Conservation (phyloP, 1,139 yeast species). For the Pneumocystis murina region DNA sequence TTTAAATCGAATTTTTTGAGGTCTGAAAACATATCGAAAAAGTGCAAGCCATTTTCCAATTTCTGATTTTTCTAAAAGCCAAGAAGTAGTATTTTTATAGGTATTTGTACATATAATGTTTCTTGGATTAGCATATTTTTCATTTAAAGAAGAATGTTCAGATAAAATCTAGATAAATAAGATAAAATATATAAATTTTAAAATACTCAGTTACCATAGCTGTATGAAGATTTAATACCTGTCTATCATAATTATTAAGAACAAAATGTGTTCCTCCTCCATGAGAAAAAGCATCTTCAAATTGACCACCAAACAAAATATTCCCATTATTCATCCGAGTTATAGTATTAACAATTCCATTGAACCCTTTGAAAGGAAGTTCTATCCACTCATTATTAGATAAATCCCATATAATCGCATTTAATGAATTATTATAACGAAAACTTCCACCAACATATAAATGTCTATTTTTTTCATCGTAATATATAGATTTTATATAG, state of each 20-base stretch:
- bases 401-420: constrained; percentile 55
- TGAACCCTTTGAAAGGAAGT: constrained; percentile 69
- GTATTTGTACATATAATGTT: constrained; percentile 47
- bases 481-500: constrained; percentile 36
- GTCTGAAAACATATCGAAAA: constrained; percentile 44
- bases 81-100: constrained; percentile 27
- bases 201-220: constrained; percentile 49
- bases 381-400: constrained; percentile 30
- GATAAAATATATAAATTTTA: constrained; percentile 37
- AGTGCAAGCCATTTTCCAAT: constrained; percentile 58
- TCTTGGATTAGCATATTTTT: constrained; percentile 27
- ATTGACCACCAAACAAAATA: constrained; percentile 68
- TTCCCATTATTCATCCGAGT: constrained; percentile 33
- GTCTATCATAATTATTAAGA: constrained; percentile 16
- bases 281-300: constrained; percentile 25
- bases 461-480: constrained; percentile 33
- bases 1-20: constrained; percentile 61
- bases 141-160: constrained; percentile 18
- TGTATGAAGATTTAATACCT: constrained; percentile 46
- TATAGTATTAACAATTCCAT: constrained; percentile 51
- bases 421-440: constrained; percentile 38
- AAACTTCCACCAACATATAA: constrained; percentile 77
- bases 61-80: constrained; percentile 40
- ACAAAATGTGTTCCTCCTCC: constrained; percentile 16
- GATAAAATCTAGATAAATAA: constrained; percentile 18